Base-by-base conservation (phyloP, 2,329 filamentous ascomycete genomes). In the Cladophialophora psammophila region DNA sequence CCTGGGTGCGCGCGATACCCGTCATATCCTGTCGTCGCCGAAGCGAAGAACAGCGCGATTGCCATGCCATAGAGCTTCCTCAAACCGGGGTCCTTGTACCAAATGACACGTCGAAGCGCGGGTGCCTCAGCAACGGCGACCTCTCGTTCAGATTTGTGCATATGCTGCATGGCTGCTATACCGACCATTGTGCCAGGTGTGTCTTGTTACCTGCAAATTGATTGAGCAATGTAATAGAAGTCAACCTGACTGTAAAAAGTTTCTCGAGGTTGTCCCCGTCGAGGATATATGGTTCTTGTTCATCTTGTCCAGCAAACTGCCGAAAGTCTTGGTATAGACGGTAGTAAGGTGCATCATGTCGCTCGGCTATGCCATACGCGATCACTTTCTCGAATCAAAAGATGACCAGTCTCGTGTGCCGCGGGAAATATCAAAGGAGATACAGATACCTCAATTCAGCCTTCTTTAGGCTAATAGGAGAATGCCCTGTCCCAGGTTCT, bases 21-120 rank as follows among this genome's bases (percentile, higher is more conserved):
- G 76, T 89, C 87, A 74, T 88, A 69, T 86, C 88, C 35, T 86
- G 88, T 52, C 86, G 67, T 69, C 36, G 67, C 86, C 31, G 86
- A 88, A 12, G 85, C 86, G 64, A 88, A 79, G 76, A 86, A 85
- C 65, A 89, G 80, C 66, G 88, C 82, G 26, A 81, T 76, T 66
- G 80, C 81, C 74, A 83, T 81, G 60, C 80, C 80, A 73, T 88
- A 88, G 15, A 88, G 81, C 73, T 81, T 84, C 60, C 86, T 80
- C 60, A 88, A 77, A 72, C 86, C 84, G 34, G 85, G 85, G 68
- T 88, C 84, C 72, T 78, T 80, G 67, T 79, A 83, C 86, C 86
- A 88, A 63, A 77, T 82, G n/a, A 88, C 86, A 66, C 80, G 80
- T 73, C 86, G 82, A 72, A 87, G 86, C 35, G 79, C 77, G 18